phyloP scores from a whole-genome alignment of 768 basidiomycete genomes.

The Antrodiella citrinella region DNA sequence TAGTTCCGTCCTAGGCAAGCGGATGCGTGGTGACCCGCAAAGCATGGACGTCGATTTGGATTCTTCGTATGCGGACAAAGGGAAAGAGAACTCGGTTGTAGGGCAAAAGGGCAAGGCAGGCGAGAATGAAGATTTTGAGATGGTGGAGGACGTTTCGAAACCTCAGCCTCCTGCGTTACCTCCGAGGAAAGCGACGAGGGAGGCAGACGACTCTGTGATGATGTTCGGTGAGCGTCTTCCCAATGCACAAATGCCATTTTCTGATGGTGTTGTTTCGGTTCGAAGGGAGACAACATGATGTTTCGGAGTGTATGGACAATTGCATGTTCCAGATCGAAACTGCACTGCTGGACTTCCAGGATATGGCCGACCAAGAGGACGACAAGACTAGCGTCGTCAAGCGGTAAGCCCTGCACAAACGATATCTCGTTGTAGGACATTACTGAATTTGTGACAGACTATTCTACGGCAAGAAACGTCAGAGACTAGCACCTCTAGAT shows the following conservation, averaged over 20 bases:
- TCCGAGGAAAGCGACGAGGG: slow-evolving; percentile 41
- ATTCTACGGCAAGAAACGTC: slow-evolving; percentile 86
- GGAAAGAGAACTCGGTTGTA: neutral
- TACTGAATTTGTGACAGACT: slow-evolving; percentile 32
- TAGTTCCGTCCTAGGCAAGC: slow-evolving; percentile 62
- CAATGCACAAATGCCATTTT: neutral
- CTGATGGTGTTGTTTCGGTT: slow-evolving; percentile 5
- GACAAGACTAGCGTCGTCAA: slow-evolving; percentile 77
- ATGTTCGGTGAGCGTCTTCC: slow-evolving; percentile 64
- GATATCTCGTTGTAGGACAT: too few species aligned
- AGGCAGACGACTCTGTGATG: slow-evolving; percentile 69
- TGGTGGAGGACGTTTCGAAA: slow-evolving; percentile 17
- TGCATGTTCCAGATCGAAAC: slow-evolving; percentile 99
- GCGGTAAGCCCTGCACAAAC: too few species aligned
- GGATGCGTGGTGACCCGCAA: slow-evolving; percentile 33
- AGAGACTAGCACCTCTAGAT: slow-evolving; percentile 35
- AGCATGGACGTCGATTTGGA: slow-evolving; percentile 41
- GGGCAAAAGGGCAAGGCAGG: slow-evolving; percentile 10
- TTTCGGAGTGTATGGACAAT: slow-evolving; percentile 98
- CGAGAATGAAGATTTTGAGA: slow-evolving; percentile 21
- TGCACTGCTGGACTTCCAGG: slow-evolving; percentile 71
- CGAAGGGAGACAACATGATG: slow-evolving; percentile 91
- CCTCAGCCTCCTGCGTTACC: slow-evolving; percentile 46
- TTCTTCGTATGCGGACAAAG: neutral
- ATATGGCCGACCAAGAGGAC: slow-evolving; percentile 34